phyloP scores from a whole-genome alignment of 768 basidiomycete species.

The Tricholoma hemisulphureum region DNA sequence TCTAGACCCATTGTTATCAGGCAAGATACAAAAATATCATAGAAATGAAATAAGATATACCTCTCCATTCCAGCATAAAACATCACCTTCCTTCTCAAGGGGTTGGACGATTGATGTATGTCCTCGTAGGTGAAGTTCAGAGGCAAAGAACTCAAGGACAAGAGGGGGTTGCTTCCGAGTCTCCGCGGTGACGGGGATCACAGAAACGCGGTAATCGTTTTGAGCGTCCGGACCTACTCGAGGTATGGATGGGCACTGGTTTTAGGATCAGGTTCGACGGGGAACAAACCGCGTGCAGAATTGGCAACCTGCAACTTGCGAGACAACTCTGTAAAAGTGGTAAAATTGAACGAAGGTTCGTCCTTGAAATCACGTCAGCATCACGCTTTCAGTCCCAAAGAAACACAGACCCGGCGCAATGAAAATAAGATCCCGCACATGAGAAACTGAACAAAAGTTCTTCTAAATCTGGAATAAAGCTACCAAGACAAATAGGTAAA shows the following conservation, averaged over 20 bases:
- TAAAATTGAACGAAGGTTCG: slow-evolving; percentile 16
- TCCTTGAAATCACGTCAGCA: slow-evolving; percentile 16
- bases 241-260: background rate
- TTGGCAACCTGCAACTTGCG: slow-evolving; percentile 48
- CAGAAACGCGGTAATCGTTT: slow-evolving; percentile 24
- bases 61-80: slow-evolving; percentile 89
- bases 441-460: slow-evolving; percentile 15
- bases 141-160: slow-evolving; percentile 61
- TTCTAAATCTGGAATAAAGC: background rate
- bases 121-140: slow-evolving; percentile 76
- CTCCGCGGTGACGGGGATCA: slow-evolving; percentile 8
- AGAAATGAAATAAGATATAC: slow-evolving; percentile 34
- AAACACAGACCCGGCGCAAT: slow-evolving; percentile 15
- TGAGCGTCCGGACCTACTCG: slow-evolving; percentile 66
- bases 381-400: background rate
- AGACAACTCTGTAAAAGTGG: slow-evolving; percentile 23
- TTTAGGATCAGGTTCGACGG: background rate
- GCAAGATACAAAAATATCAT: background rate
- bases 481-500: background rate
- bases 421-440: slow-evolving; percentile 78
- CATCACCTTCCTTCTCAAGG: slow-evolving; percentile 52
- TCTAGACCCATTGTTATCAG: slow-evolving; percentile 24
- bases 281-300: slow-evolving; percentile 52
- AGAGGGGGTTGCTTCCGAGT: slow-evolving; percentile 17
- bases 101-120: slow-evolving; percentile 60